Evolutionary conservation across 2,329 filamentous ascomycete species (phyloP), one percentile per base, ranked within the genome.

Genomic region (Canariomyces notabilis): DNA sequence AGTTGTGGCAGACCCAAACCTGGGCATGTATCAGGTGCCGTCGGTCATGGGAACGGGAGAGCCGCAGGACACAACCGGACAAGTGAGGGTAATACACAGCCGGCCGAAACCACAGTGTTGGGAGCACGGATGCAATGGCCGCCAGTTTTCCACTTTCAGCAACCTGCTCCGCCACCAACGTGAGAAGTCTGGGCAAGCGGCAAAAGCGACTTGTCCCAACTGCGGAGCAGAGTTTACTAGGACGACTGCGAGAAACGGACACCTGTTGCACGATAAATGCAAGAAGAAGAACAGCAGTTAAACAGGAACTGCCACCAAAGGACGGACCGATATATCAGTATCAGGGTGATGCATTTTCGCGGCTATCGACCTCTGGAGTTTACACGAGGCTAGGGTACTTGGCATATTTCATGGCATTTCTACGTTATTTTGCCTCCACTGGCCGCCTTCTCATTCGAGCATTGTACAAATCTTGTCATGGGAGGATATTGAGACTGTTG

Each of bases 41-140:
- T 51, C 61, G 9, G 50, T 57, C 23, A 58, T 59, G 54, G 48
- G 48, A 29, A 43, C 42, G 2, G 53, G 49, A n/a, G n/a, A n/a
- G 14, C 33, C 53, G 52, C 57, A 55, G 37, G 47, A 62, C 44
- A 34, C 56, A 42, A 59, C 57, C 56, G 54, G 64, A 35, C 71
- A 80, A 54, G 81, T 87, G 32, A 76, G 86, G 49, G 80, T 89
- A 14, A 75, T 89, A 15, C 84, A 86, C 64, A 83, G 81, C 57
- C 79, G 87, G 54, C 89, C 89, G n/a, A 95, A 95, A 69, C 89
- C 90, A 37, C 89, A 95, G 64, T 96, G 91, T 67, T 97, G 88
- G 87, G 91, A 96, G 51, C 91, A 97, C 61, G 91, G 90, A 9
- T 97, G 91, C 73, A 95, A 96, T 60, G 91, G 91, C 16, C 83